Evolutionary conservation across 768 basidiomycete species (phyloP).

Genomic region (Suillus fuscotomentosus): DNA sequence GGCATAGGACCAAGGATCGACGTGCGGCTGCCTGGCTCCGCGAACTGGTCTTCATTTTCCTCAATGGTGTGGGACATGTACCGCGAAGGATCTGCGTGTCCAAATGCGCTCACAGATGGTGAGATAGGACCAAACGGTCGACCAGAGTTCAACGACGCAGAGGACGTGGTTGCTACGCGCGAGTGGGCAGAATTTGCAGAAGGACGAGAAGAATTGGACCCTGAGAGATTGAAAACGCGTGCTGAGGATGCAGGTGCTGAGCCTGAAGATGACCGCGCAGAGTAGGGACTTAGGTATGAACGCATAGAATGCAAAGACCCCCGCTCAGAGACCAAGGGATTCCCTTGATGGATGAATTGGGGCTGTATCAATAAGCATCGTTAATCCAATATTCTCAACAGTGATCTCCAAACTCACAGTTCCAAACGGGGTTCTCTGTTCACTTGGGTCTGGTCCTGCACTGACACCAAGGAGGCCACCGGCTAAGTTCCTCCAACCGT

Average conservation of each 20-base stretch:
- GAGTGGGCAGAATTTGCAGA: constrained; percentile 39
- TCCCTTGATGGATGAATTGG: constrained; percentile 41
- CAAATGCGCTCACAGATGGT: constrained; percentile 53
- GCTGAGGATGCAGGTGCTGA: constrained; percentile 51
- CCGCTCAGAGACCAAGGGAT: constrained; percentile 51
- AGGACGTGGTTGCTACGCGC: constrained; percentile 32
- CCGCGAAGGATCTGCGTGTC: constrained; percentile 20
- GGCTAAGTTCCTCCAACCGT: constrained; percentile 59
- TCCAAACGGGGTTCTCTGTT: constrained; percentile 60
- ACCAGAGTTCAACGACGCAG: constrained; percentile 43
- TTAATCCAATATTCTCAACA: constrained; percentile 16
- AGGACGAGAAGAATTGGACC: constrained; percentile 56
- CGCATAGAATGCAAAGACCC: constrained; percentile 66
- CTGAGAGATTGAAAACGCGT: constrained; percentile 40
- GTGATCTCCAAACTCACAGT: constrained; percentile 40
- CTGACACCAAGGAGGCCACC: constrained; percentile 24
- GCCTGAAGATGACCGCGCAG: constrained; percentile 43
- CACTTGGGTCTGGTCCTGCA: constrained; percentile 23
- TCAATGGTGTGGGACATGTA: constrained; percentile 3
- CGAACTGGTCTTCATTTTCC: constrained; percentile 1
- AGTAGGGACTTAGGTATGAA: constrained; percentile 51
- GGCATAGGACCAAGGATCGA: constrained; percentile 34
- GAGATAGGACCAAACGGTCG: constrained; percentile 40
- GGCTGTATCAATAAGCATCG: constrained; percentile 31
- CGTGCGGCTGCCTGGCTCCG: constrained; percentile 17